Base-by-base conservation (phyloP, 345 rosid species). In the Hibiscus tridactylites region DNA sequence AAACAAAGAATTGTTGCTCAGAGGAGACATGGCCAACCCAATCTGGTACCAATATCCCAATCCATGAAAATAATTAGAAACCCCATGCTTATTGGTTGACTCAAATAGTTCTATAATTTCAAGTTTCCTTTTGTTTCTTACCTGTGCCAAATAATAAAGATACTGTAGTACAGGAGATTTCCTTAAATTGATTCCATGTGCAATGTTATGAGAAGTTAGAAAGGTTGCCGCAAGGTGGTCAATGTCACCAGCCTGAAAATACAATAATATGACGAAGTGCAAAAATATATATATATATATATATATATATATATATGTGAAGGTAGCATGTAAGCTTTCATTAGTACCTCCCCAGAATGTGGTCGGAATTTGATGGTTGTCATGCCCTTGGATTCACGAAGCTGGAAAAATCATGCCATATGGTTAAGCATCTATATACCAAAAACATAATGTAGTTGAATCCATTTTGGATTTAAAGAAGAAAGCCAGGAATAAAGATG, bases 91-190 rank as follows among this genome's bases (percentile, higher is more conserved):
- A 67, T 29, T 49, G 24, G 50, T 28, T 29, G 29, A 49, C 42
- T 28, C 17, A 28, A 16, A 1, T 49, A 49, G 9, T 39, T 39
- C 8, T 6, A 39, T 7, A 39, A 0, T 24, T 49, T 49, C 9
- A 67, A 16, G 24, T 49, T 49, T 47, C 37, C 42, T 3, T 47
- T 49, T 28, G 15, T 19, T 49, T 66, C 69, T 65, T 81, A 91
- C 99, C 88, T 96, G 99, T 31, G 99, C 93, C 75, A 96, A 81
- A 78, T 91, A 96, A 85, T 91, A 96, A 63, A 96, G 90, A 83
- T 96, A 92, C 80, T 96, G 99, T 78, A 96, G 99, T 15, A 96
- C 99, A n/a, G 99, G 99, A 81, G 99, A 96, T 80, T 96, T 96
- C 68, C 90, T 88, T 82, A 96, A 81, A 83, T 96, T 96, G 80